Conservation (phyloP, 1,284 basidiomycete genomes). For the Ustilago shanxiensis region DNA sequence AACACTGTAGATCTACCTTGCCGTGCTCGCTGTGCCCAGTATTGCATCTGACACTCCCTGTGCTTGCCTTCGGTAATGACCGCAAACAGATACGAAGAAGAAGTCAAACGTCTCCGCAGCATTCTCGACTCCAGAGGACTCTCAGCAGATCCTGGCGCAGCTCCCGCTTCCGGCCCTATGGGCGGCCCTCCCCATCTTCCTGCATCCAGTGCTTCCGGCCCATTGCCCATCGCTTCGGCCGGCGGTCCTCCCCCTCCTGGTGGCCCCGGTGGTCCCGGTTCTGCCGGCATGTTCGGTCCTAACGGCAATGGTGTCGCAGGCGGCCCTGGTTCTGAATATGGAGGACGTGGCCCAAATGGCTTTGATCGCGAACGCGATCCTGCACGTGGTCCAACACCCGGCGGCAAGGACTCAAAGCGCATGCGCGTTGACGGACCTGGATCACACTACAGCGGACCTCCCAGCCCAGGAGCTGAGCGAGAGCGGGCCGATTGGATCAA, state of each 20-base stretch:
- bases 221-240: constrained; percentile 70
- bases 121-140: constrained; percentile 74
- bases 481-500: constrained; percentile 66
- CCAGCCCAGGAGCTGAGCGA: constrained; percentile 53
- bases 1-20: not conserved
- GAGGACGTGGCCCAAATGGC: constrained; percentile 43
- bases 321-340: constrained; percentile 51
- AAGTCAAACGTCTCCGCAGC: constrained; percentile 77
- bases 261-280: constrained; percentile 67
- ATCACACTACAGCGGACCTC: constrained; percentile 52
- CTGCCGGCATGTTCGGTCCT: constrained; percentile 58
- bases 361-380: constrained; percentile 68
- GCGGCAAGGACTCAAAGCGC: constrained; percentile 63
- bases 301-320: constrained; percentile 40
- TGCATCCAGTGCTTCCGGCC: constrained; percentile 48
- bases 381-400: constrained; percentile 60
- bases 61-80: not conserved
- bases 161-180: constrained; percentile 42
- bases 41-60: not conserved
- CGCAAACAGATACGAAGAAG: constrained; percentile 76
- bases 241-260: constrained; percentile 72
- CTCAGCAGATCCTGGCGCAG: constrained; percentile 52
- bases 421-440: constrained; percentile 53
- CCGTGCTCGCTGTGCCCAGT: no score
- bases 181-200: constrained; percentile 56